phyloP scores from a whole-genome alignment of 805 yeast species.

The Metschnikowia continentalis region DNA sequence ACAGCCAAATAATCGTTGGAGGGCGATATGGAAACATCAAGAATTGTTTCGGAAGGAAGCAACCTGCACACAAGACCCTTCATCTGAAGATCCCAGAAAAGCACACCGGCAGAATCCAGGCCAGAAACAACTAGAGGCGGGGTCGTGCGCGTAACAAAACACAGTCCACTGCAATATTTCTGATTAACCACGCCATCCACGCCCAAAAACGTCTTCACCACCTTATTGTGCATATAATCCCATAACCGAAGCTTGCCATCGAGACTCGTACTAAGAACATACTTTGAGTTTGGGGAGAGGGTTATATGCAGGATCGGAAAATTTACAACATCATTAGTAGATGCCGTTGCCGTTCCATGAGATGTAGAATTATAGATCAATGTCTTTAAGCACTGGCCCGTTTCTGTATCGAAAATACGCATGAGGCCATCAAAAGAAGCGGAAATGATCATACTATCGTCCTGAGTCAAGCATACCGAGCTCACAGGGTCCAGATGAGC shows the following conservation, averaged over 20 bases:
- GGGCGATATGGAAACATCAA: conserved; percentile 38
- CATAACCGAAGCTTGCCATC: conserved; percentile 79
- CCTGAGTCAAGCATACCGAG: conserved; percentile 67
- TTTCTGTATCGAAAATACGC: conserved; percentile 79
- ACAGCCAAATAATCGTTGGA: conserved; percentile 35
- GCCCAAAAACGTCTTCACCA: conserved; percentile 65
- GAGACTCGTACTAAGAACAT: conserved; percentile 68
- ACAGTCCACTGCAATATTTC: conserved; percentile 50
- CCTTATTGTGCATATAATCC: conserved; percentile 80
- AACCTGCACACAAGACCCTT: conserved; percentile 42
- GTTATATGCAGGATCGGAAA: conserved; percentile 74
- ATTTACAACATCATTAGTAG: conserved; percentile 43
- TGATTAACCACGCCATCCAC: conserved; percentile 35
- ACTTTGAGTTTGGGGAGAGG: conserved; percentile 78
- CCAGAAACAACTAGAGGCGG: conserved; percentile 55
- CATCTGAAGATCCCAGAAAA: conserved; percentile 66
- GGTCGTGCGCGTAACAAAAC: conserved; percentile 40
- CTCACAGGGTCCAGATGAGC: conserved; percentile 93
- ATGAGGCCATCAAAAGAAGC: conserved; percentile 91
- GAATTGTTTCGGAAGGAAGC: conserved; percentile 27
- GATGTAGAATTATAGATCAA: conserved; percentile 70
- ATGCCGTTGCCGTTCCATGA: conserved; percentile 55
- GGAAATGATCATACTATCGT: conserved; percentile 76
- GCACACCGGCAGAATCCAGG: conserved; percentile 48
- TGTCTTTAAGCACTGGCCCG: conserved; percentile 91